Base-by-base conservation (phyloP, 1,284 basidiomycete species). In the Irpex sp. region DNA sequence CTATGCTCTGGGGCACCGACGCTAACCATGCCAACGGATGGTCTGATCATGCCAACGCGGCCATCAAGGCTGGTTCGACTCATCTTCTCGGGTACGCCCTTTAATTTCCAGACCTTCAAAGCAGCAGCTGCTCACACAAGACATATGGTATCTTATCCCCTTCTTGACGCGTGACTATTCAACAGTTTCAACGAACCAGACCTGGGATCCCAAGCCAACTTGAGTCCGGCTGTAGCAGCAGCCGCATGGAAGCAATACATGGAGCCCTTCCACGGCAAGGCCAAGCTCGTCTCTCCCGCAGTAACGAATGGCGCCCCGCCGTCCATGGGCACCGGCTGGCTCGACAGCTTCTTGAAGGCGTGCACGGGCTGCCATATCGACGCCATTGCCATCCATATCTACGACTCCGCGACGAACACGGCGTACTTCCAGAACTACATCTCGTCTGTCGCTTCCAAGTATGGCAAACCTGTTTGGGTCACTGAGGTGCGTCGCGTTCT, bases 141-240 rank as follows among this genome's bases (percentile, higher is more conserved):
- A 37, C 15, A 39, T 39, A 15, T 39, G 37, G 15, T 39, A 39
- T 39, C 8, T 9, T 50, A 17, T 15, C 58, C 21, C 47, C 9
- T 47, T 49, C 36, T 5, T 39, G 11, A 54, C 0, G 21, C 21
- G 3, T 26, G 21, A 26, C 33, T n/a, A 9, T 36, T 11, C 13
- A 15, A n/a, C 64, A 75, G 74, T 60, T 68, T 73, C 65, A 75
- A 75, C 71, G 74, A 75, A 67, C 73, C 73, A 54, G 73, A 75
- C 65, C 68, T 73, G n/a, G 61, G 65, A 53, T 39, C 70, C 31
- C 74, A 75, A 66, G 65, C 72, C 4, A 75, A 75, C 69, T 63
- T 73, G 62, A 66, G 65, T 54, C 73, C 74, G 9, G 62, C 65
- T 46, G 66, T 63, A n/a, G 74, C 74, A 49, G 74, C 73, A 17